These are phyloP conservation scores for Tephrocybe sp. DNA, from an alignment of 768 basidiomycete genomes.

Conservation along the genomic window DNA sequence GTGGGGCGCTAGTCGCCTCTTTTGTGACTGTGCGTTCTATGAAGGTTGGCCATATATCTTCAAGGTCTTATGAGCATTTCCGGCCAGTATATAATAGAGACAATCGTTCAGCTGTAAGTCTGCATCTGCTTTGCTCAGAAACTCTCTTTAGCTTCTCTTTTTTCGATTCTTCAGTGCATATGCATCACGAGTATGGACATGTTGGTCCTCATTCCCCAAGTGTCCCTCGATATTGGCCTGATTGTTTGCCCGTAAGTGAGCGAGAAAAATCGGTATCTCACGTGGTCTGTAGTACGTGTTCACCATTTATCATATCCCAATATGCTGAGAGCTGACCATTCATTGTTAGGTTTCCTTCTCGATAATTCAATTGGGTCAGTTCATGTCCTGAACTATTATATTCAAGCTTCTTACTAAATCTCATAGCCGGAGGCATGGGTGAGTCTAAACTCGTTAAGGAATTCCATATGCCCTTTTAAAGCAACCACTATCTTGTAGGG, in stretches of 20 bases:
- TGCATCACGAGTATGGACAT: constrained; percentile 1
- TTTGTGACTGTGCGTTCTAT: neutral
- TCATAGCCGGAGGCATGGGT: constrained; percentile 5
- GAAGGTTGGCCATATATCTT: neutral
- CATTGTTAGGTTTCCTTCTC: neutral
- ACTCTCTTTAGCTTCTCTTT: neutral
- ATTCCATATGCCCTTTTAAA: neutral
- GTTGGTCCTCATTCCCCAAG: neutral
- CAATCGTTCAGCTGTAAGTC: constrained; percentile 1
- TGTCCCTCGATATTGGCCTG: neutral
- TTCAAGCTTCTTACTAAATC: neutral
- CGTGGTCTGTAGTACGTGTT: neutral
- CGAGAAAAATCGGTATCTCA: constrained; percentile 2
- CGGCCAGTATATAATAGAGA: constrained; percentile 1
- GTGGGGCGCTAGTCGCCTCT: constrained; percentile 1
- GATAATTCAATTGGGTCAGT: neutral
- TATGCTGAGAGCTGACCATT: neutral
- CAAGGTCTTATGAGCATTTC: neutral
- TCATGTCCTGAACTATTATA: neutral
- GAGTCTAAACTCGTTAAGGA: neutral
- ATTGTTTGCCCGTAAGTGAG: neutral
- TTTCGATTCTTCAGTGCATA: neutral
- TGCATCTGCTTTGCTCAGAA: neutral
- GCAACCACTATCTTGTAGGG: neutral
- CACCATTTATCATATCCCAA: neutral